Base-by-base conservation (phyloP, 192 early-diverging fungal species). In the Backusella australiensis region DNA sequence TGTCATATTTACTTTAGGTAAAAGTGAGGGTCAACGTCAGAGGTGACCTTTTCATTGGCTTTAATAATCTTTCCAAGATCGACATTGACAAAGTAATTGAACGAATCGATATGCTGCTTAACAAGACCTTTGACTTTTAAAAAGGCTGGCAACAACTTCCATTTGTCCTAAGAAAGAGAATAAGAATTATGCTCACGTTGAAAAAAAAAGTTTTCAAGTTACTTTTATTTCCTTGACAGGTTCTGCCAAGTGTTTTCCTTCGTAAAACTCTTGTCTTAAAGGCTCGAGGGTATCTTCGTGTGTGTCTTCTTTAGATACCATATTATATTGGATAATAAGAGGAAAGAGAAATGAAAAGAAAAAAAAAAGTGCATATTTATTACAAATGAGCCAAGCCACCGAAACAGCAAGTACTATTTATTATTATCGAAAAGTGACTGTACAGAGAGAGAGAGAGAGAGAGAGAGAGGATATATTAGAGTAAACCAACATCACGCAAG, bases 51-150 rank as follows among this genome's bases (percentile, higher is more conserved):
- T 77, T 92, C 90, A 84, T 97, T 99, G 9, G 97, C 95, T 78
- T 91, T 85, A 73, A 99, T 89, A 73, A 99, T 99, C 77, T 97
- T 93, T 82, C 96, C 92, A 72, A 99, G 84, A 69, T 97, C 98
- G 6, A 93, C 93, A 76, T 98, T 92, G 73, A 99, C 89, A 87
- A 98, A 99, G 82, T 97, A 98, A 86, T 99, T 97, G 86, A 97
- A 99, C 8, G 98, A 99, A 83, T 99, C 98, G 75, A 98, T 91
- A 82, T 99, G 98, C 82, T 99, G 98, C 83, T 98, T 98, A 69
- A 99, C 93, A 23, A 99, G 89, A 73, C 98, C 98, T 77, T 97
- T 97, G 35, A 97, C 94, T 80, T 96, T 95, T 38, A 99, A 84
- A 82, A 98, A 99, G 0, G 98, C 97, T 4, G 98, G 98, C 21